phyloP scores from a whole-genome alignment of 2,329 filamentous ascomycete genomes.

The Hypoxylon sp. region DNA sequence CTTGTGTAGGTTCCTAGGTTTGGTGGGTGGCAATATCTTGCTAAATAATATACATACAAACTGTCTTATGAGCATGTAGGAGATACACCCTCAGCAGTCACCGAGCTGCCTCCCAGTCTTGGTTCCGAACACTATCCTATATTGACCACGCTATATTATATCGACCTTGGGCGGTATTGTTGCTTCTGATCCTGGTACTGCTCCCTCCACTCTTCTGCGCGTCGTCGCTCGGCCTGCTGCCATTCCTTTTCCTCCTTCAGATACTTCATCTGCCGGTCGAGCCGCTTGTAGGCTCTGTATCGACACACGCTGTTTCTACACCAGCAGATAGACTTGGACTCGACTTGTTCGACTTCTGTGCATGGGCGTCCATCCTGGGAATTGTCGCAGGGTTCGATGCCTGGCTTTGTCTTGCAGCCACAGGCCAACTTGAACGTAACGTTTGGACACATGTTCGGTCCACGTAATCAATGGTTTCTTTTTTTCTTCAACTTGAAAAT shows the following conservation, averaged over 20 bases:
- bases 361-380: background rate
- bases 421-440: conserved; percentile 13
- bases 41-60: no score
- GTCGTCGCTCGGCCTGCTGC: background rate
- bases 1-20: background rate
- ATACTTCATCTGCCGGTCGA: conserved; percentile 20
- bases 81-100: no score
- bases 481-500: background rate
- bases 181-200: background rate
- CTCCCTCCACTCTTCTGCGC: background rate
- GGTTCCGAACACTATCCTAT: background rate
- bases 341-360: background rate
- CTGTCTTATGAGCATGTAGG: background rate
- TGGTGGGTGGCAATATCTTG: background rate
- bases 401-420: conserved; percentile 10
- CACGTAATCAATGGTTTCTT: background rate
- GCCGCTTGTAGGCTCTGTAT: conserved; percentile 15
- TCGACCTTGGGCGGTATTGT: background rate
- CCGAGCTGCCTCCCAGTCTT: background rate
- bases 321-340: conserved; percentile 11
- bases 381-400: conserved; percentile 1
- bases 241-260: conserved; percentile 23
- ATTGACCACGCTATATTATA: background rate
- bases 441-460: conserved; percentile 20
- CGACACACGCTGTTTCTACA: conserved; percentile 20